Conservation (phyloP, 352 stramenopile genomes). For the Peronospora destructor region DNA sequence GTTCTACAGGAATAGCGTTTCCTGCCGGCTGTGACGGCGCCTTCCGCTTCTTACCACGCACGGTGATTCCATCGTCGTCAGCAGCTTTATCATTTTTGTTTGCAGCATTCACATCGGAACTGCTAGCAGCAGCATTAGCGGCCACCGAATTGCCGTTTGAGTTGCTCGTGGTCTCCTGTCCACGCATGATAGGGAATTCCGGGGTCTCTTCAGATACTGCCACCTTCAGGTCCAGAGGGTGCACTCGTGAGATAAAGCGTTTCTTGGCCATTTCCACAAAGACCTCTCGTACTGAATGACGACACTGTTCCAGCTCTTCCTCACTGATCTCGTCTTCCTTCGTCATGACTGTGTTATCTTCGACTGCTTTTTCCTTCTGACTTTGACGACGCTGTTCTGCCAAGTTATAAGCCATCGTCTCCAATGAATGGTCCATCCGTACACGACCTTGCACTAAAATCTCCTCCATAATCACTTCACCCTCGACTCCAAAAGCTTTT, state of each 20-base stretch:
- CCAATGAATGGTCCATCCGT: constrained; percentile 79
- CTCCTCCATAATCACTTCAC: constrained; percentile 85
- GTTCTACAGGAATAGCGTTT: constrained; percentile 64
- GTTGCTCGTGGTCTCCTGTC: constrained; percentile 31
- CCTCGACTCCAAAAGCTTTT: constrained; percentile 64
- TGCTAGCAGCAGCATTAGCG: constrained; percentile 14
- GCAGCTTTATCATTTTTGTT: constrained; percentile 17
- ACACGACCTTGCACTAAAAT: constrained; percentile 77
- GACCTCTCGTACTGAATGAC: constrained; percentile 43
- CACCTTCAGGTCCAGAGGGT: constrained; percentile 75
- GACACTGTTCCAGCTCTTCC: constrained; percentile 63
- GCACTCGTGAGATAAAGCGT: constrained; percentile 79
- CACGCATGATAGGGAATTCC: constrained; percentile 62
- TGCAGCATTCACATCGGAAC: not conserved
- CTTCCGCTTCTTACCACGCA: constrained; percentile 66
- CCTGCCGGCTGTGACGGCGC: constrained; percentile 19
- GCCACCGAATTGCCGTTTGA: constrained; percentile 11
- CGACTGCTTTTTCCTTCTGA: constrained; percentile 20
- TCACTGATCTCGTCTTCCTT: constrained; percentile 60
- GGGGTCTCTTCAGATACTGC: constrained; percentile 48
- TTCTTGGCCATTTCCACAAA: constrained; percentile 88
- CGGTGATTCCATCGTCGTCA: constrained; percentile 63
- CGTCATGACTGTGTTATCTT: constrained; percentile 8
- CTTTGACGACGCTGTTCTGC: constrained; percentile 49
- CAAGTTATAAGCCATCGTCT: constrained; percentile 76